phyloP scores from a whole-genome alignment of 306 rosid genomes.

The Erythrophleum fordii region DNA sequence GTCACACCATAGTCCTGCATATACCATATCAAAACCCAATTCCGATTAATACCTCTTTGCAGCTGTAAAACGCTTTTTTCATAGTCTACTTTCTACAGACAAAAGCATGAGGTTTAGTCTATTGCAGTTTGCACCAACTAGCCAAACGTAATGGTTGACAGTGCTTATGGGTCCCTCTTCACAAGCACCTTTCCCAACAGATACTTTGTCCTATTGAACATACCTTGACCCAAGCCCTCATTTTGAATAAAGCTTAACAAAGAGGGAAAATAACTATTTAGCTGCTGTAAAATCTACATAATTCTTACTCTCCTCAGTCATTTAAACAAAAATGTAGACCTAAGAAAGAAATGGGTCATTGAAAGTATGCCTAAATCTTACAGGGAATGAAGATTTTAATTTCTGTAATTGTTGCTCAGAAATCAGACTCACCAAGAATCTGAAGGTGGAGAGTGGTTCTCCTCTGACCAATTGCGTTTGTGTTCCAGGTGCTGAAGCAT shows the following conservation, averaged over 20 bases:
- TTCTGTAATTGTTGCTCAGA: background rate
- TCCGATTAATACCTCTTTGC: constrained; percentile 6
- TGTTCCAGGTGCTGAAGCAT: constrained; percentile 55
- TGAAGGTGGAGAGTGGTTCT: constrained; percentile 78
- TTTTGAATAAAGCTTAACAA: background rate
- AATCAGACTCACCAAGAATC: constrained; percentile 63
- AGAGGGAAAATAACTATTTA: background rate
- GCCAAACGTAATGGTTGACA: constrained; percentile 30
- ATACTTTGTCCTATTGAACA: constrained; percentile 22
- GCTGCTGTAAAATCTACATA: background rate
- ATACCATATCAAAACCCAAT: constrained; percentile 40
- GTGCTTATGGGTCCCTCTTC: constrained; percentile 44
- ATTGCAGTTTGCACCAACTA: constrained; percentile 42
- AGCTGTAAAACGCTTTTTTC: constrained; percentile 33
- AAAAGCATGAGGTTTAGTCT: constrained; percentile 34
- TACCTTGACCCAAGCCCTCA: constrained; percentile 14
- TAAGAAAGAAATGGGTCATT: background rate
- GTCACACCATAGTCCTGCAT: constrained; percentile 77
- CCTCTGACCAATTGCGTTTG: constrained; percentile 66
- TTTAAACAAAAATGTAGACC: background rate
- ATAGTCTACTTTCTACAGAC: constrained; percentile 34
- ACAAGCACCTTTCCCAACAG: constrained; percentile 15
- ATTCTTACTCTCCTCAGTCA: background rate
- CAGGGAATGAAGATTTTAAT: background rate
- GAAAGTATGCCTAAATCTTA: background rate